Percentiles rank a stretch among this genome's conserved stretches.
These are phyloP conservation scores for Luffa acutangula DNA, from an alignment of 306 rosid genomes.

Conservation along the genomic window DNA sequence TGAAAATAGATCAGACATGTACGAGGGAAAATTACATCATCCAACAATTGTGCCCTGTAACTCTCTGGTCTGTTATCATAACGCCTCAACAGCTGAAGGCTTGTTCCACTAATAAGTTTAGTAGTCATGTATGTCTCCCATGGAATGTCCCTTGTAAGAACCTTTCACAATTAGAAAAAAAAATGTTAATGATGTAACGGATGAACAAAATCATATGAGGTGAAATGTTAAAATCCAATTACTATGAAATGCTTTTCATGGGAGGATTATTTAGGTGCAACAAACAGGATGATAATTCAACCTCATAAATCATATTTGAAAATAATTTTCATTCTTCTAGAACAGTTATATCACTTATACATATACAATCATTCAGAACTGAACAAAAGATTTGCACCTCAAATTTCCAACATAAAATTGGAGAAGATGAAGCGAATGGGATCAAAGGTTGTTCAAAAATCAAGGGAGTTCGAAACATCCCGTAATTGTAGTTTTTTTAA, in stretches of 20 bases:
- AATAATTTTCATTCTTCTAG: neutral
- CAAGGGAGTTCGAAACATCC: neutral
- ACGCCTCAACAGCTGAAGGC: constrained; percentile 90
- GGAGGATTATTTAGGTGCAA: neutral
- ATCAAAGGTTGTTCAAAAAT: neutral
- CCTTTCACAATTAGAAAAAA: constrained; percentile 26
- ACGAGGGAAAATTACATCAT: constrained; percentile 45
- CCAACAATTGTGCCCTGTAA: constrained; percentile 77
- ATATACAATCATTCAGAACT: neutral
- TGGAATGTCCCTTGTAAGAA: constrained; percentile 81
- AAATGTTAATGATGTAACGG: neutral
- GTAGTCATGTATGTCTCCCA: constrained; percentile 98
- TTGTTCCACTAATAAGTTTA: constrained; percentile 80
- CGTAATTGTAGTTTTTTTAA: neutral
- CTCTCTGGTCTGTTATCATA: constrained; percentile 75
- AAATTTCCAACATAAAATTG: neutral
- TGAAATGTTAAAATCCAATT: neutral
- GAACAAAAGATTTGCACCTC: neutral
- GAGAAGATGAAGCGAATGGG: neutral
- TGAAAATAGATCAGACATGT: neutral
- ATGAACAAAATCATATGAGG: neutral
- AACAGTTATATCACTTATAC: neutral
- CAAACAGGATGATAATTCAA: neutral
- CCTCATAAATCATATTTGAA: neutral
- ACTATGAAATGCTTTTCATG: neutral